Percentiles rank a stretch among this genome's conserved stretches.
These are phyloP conservation scores for Rubia yunnanensis DNA, from an alignment of 257 asterid genomes.

Conservation along the genomic window DNA sequence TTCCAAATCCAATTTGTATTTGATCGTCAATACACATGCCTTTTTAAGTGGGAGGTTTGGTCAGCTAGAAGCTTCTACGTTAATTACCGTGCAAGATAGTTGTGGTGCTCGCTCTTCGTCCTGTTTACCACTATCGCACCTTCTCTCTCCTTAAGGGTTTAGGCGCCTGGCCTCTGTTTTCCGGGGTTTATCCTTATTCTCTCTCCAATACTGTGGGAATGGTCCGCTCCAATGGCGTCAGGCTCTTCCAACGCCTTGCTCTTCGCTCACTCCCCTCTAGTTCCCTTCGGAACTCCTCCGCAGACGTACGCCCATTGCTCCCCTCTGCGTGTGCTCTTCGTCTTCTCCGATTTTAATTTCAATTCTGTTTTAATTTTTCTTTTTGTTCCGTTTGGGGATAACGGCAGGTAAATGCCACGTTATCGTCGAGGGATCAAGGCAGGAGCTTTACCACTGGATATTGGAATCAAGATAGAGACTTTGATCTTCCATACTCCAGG, in stretches of 20 bases:
- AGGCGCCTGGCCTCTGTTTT: not conserved
- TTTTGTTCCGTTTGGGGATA: not conserved
- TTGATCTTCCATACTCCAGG: conserved; percentile 21
- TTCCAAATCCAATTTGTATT: no score
- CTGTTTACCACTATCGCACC: not conserved
- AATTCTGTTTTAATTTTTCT: not conserved
- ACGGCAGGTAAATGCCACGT: conserved; percentile 32
- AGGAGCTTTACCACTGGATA: conserved; percentile 42
- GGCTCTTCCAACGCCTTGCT: conserved; percentile 16
- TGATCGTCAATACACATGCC: no score
- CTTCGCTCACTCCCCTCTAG: conserved; percentile 16
- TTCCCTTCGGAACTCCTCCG: conserved; percentile 9
- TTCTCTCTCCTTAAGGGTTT: conserved; percentile 10
- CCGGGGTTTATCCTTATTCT: not conserved
- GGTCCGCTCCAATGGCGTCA: conserved; percentile 18
- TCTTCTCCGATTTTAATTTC: not conserved
- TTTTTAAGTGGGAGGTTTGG: not conserved
- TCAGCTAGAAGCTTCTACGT: not conserved
- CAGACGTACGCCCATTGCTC: conserved; percentile 9
- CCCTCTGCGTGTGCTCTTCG: not conserved
- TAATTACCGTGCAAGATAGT: not conserved
- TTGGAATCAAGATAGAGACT: conserved; percentile 23
- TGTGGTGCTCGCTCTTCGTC: not conserved
- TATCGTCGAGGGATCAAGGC: conserved; percentile 25
- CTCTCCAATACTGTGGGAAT: not conserved